phyloP scores from a whole-genome alignment of 495 filamentous ascomycete genomes.

The Rostrohypoxylon terebratum region DNA sequence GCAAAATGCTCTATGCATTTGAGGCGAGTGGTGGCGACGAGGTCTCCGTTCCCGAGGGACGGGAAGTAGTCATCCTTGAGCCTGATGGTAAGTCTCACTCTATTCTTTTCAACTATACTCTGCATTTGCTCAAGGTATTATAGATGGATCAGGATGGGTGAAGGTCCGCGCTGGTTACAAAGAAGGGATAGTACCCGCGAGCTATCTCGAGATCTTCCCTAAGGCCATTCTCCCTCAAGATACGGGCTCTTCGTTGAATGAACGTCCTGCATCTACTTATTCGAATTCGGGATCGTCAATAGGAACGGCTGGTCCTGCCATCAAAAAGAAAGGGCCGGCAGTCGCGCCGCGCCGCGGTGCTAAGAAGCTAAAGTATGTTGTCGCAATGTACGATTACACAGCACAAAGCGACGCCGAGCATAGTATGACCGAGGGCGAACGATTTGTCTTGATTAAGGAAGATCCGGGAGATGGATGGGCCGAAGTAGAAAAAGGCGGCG shows the following conservation, averaged over 20 bases:
- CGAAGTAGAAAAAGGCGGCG: slow-evolving; percentile 92
- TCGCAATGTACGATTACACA: slow-evolving; percentile 91
- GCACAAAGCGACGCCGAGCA: slow-evolving; percentile 88
- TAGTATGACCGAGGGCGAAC: slow-evolving; percentile 89
- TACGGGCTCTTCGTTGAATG: slow-evolving; percentile 63
- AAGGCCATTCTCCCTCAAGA: slow-evolving; percentile 64
- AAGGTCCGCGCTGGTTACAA: slow-evolving; percentile 75
- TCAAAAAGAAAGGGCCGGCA: slow-evolving; percentile 90
- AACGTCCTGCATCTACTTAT: slow-evolving; percentile 73
- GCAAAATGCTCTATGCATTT: slow-evolving; percentile 91
- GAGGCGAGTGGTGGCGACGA: slow-evolving; percentile 83
- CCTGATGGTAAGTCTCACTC: slow-evolving; percentile 77
- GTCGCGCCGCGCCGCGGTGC: slow-evolving; percentile 93
- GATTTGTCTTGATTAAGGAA: slow-evolving; percentile 85
- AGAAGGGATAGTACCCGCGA: slow-evolving; percentile 87
- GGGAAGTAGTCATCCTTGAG: slow-evolving; percentile 81
- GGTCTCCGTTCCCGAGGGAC: slow-evolving; percentile 79
- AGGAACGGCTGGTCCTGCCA: slow-evolving; percentile 58
- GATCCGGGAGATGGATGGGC: slow-evolving; percentile 96
- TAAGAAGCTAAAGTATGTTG: slow-evolving; percentile 94
- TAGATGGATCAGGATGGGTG: slow-evolving; percentile 93
- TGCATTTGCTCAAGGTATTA: slow-evolving; percentile 15
- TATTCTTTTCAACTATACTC: slow-evolving; percentile 4
- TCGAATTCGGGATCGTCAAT: slow-evolving; percentile 84
- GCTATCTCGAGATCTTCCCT: slow-evolving; percentile 68